Conservation (phyloP, 305 asterid genomes). For the Euphrasia arctica region DNA sequence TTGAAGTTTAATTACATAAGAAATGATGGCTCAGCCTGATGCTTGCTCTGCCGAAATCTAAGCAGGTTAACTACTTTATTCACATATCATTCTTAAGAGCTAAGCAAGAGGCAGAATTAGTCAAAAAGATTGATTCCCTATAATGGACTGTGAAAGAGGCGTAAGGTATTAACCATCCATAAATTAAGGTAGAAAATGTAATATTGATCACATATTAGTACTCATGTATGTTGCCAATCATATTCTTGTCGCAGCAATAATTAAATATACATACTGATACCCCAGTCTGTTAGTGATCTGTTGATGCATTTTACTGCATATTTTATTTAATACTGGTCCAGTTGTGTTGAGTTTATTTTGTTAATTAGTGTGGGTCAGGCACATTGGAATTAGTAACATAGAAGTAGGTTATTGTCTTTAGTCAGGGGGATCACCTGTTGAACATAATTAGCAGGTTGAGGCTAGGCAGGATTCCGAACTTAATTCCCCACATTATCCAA, state of each 20-base stretch:
- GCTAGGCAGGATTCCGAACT: background rate
- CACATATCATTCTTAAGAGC: constrained; percentile 7
- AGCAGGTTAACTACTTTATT: constrained; percentile 6
- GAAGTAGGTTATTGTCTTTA: background rate
- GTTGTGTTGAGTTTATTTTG: background rate
- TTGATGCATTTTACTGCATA: background rate
- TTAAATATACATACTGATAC: background rate
- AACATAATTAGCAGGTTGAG: too few relatives aligned
- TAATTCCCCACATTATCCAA: constrained; percentile 16
- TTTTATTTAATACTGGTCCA: background rate
- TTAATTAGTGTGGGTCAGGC: background rate
- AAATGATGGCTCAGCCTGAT: constrained; percentile 16
- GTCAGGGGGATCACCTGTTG: too few relatives aligned
- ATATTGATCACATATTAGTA: background rate
- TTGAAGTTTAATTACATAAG: constrained; percentile 14
- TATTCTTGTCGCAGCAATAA: constrained; percentile 1
- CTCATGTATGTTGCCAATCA: constrained; percentile 21
- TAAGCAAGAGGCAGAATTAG: constrained; percentile 19
- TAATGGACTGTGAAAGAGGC: constrained; percentile 1
- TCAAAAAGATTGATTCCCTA: constrained; percentile 13
- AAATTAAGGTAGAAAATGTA: constrained; percentile 17
- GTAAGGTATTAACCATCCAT: background rate
- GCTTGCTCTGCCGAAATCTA: constrained; percentile 2
- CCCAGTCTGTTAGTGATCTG: background rate
- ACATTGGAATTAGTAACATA: background rate